Evolutionary conservation across 2,329 filamentous ascomycete genomes (phyloP).

Genomic region (Aureobasidium sp.): DNA sequence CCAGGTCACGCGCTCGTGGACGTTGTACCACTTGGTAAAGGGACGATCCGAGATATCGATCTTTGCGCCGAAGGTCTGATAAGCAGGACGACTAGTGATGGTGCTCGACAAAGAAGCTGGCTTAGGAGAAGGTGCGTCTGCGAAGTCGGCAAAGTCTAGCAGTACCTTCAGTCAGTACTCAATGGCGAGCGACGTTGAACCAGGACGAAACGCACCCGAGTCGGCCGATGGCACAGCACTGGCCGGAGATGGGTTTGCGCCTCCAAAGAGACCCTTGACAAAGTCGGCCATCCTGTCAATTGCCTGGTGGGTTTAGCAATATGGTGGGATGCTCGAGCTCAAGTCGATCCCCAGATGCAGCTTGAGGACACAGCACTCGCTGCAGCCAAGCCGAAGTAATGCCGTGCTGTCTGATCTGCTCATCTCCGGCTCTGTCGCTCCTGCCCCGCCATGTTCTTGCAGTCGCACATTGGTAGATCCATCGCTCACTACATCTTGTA

Average conservation of each 20-base stretch:
- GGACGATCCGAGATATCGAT: conserved; percentile 43
- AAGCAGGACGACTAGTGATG: conserved; percentile 33
- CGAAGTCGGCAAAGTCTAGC: conserved; percentile 90
- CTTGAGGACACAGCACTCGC: background rate
- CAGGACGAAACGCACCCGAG: conserved; percentile 47
- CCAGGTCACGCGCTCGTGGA: conserved; percentile 81
- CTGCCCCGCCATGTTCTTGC: background rate
- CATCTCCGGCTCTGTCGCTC: background rate
- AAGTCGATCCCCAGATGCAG: background rate
- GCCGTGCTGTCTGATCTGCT: background rate
- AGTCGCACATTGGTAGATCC: background rate
- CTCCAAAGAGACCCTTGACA: conserved; percentile 61
- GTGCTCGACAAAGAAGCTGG: conserved; percentile 39
- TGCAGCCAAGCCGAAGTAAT: background rate
- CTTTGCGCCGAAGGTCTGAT: conserved; percentile 35
- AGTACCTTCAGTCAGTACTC: conserved; percentile 4
- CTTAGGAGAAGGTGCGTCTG: conserved; percentile 61
- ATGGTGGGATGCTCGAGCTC: background rate
- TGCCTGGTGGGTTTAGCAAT: background rate
- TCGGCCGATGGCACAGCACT: conserved; percentile 43
- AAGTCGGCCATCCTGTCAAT: conserved; percentile 37
- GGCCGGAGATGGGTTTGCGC: conserved; percentile 49
- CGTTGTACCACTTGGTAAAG: conserved; percentile 92
- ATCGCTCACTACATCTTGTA: too few relatives aligned
- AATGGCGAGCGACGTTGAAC: background rate